Evolutionary conservation across 331 rosid species (phyloP), one percentile per base, ranked within the genome.

Genomic region (Quercus phellos): DNA sequence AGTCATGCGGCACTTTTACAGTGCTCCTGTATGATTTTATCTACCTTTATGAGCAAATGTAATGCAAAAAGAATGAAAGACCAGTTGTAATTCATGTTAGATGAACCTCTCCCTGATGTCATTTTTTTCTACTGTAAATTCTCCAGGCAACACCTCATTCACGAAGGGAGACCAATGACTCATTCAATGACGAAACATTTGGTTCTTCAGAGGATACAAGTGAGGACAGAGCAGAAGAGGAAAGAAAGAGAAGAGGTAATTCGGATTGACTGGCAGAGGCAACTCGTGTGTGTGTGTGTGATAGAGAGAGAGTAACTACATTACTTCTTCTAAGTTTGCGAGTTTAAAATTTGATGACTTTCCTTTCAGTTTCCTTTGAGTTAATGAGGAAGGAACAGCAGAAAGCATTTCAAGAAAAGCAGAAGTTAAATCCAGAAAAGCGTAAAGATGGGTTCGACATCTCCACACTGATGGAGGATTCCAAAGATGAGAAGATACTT

Each of bases 351-450:
- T 77, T 77, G 74, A 67, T 61, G 50, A 77, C 71, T 85, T 84
- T 84, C 71, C 79, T 85, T 74, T 73, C 90, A 95, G 99, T 82
- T 79, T 83, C 90, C 55, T 95, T 95, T 84, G 99, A 95, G 79
- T 82, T 84, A 77, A 93, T 95, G 99, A 91, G 99, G 89, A 93
- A 89, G 90, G 98, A 95, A 72, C 99, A 93, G 35, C 97, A 90
- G 10, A 93, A 88, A 84, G 82, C 89, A 77, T 86, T 91, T 80
- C 97, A 90, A 81, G 96, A 89, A 68, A 89, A 86, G 75, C 87
- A 82, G 74, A 95, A 88, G 71, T 78, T 76, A 85, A 86, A 85
- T 77, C 89, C 84, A 17, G 93, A 75, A 59, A 93, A 89, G 84
- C 83, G 63, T 73, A 88, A 81, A 81, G 84, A 73, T 30, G 82